A percentile compares a stretch with the other conserved stretches of the same genome.
These are phyloP conservation scores for Paratinospora sagittata DNA, from an alignment of 164 flowering plant genomes.

Conservation along the genomic window DNA sequence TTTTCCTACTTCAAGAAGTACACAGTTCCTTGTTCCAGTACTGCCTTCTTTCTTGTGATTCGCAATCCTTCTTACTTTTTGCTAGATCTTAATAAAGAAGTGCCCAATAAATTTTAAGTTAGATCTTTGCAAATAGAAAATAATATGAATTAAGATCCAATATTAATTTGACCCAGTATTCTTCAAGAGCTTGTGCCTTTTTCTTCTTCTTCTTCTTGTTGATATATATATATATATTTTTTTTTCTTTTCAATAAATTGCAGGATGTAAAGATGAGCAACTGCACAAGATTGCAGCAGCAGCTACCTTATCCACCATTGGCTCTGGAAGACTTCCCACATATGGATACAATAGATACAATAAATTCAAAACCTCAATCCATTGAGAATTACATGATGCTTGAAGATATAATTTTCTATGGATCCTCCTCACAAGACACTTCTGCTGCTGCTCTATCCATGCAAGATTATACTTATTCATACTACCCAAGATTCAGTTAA, in stretches of 20 bases:
- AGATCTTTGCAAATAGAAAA: too few species aligned
- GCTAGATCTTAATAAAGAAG: too few species aligned
- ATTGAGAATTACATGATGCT: constrained; percentile 23
- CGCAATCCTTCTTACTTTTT: too few species aligned
- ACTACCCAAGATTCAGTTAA: constrained; percentile 7
- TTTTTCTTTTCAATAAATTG: constrained; percentile 1
- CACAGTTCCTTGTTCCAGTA: too few species aligned
- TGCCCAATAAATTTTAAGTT: too few species aligned
- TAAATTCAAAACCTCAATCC: constrained; percentile 18
- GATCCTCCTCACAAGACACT: constrained; percentile 36
- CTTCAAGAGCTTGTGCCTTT: too few species aligned
- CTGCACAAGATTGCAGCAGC: constrained; percentile 20
- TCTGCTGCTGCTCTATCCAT: constrained; percentile 13
- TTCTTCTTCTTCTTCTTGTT: too few species aligned
- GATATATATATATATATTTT: too few species aligned
- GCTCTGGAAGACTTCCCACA: constrained; percentile 53
- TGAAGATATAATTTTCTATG: constrained; percentile 38
- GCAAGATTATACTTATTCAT: constrained; percentile 6
- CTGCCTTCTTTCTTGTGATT: too few species aligned
- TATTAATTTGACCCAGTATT: too few species aligned
- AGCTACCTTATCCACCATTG: constrained; percentile 34
- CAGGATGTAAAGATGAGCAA: constrained; percentile 30
- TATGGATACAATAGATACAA: constrained; percentile 29
- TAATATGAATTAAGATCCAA: too few species aligned
- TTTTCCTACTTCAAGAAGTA: too few species aligned